These are phyloP conservation scores for Sphagnum magellanicum DNA, from an alignment of 228 moss, liverwort and hornwort genomes.

Conservation along the genomic window DNA sequence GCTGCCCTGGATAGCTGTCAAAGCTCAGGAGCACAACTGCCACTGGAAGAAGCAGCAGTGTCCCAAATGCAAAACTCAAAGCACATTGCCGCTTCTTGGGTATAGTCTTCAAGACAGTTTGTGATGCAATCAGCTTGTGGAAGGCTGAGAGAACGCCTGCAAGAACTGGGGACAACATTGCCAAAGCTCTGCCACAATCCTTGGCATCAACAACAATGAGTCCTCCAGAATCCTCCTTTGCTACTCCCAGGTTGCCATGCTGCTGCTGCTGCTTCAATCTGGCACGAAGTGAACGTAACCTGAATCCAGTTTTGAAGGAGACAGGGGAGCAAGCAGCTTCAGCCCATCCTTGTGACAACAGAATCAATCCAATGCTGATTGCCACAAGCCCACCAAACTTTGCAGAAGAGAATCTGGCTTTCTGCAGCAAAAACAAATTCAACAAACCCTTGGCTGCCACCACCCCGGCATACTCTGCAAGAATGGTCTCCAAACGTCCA, in stretches of 20 bases:
- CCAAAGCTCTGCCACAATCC: conserved; percentile 27
- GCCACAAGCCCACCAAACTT: conserved; percentile 30
- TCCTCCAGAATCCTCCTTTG: conserved; percentile 6
- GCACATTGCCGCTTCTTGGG: conserved; percentile 32
- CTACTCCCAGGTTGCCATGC: conserved; percentile 19
- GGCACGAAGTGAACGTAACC: conserved; percentile 10
- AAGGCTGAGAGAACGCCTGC: conserved; percentile 31
- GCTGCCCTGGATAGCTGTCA: background rate
- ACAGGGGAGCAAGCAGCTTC: conserved; percentile 35
- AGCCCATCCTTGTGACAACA: conserved; percentile 45
- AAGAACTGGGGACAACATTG: conserved; percentile 18
- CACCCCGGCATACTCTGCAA: conserved; percentile 43
- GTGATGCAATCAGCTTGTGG: conserved; percentile 24
- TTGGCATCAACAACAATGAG: conserved; percentile 4
- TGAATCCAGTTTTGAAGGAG: conserved; percentile 9
- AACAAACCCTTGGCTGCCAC: conserved; percentile 34
- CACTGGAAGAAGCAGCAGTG: conserved; percentile 12
- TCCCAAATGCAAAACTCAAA: conserved; percentile 22
- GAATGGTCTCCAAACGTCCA: conserved; percentile 38
- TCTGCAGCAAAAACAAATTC: conserved; percentile 12
- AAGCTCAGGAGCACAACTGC: conserved; percentile 20
- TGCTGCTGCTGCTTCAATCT: conserved; percentile 8
- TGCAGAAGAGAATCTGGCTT: conserved; percentile 17
- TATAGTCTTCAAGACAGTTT: conserved; percentile 20
- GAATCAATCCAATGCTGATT: conserved; percentile 15